Evolutionary conservation across 2,329 filamentous ascomycete species (phyloP).

Genomic region (Phaeosphaeriaceae sp.): DNA sequence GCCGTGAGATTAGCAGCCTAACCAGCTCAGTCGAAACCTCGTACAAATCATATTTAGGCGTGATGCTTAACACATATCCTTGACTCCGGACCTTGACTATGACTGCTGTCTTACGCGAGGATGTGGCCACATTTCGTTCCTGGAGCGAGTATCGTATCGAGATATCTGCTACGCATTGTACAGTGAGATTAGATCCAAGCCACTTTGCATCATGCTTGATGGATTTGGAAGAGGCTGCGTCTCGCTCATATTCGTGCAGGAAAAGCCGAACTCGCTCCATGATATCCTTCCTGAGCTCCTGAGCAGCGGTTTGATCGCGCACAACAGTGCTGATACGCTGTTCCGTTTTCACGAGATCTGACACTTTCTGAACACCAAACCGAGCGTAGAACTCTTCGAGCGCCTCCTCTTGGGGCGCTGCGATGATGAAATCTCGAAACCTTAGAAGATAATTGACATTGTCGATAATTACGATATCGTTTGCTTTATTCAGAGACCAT

Average conservation of each 20-base stretch:
- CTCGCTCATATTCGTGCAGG: constrained; percentile 78
- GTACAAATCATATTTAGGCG: constrained; percentile 80
- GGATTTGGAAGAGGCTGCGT: constrained; percentile 56
- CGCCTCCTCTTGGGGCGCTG: constrained; percentile 86
- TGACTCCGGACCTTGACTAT: constrained; percentile 73
- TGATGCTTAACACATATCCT: constrained; percentile 76
- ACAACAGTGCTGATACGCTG: constrained; percentile 71
- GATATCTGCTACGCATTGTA: constrained; percentile 79
- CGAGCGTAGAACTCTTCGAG: constrained; percentile 84
- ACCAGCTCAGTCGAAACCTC: constrained; percentile 90
- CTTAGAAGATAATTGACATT: constrained; percentile 69
- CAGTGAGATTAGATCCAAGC: constrained; percentile 83
- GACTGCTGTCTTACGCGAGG: constrained; percentile 65
- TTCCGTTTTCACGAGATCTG: constrained; percentile 78
- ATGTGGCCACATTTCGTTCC: constrained; percentile 64
- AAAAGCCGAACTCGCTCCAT: constrained; percentile 90
- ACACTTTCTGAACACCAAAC: constrained; percentile 79
- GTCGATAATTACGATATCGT: constrained; percentile 73
- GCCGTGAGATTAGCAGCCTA: constrained; percentile 77
- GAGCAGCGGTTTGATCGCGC: constrained; percentile 71
- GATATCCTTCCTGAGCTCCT: constrained; percentile 77
- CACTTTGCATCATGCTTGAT: constrained; percentile 88
- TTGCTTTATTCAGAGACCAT: constrained; percentile 76
- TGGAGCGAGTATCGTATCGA: constrained; percentile 77
- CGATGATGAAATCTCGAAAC: constrained; percentile 84